Percentiles rank a stretch among this genome's conserved stretches.
These are phyloP conservation scores for Brettanomyces nanus DNA, from an alignment of 805 yeast genomes.

Conservation along the genomic window DNA sequence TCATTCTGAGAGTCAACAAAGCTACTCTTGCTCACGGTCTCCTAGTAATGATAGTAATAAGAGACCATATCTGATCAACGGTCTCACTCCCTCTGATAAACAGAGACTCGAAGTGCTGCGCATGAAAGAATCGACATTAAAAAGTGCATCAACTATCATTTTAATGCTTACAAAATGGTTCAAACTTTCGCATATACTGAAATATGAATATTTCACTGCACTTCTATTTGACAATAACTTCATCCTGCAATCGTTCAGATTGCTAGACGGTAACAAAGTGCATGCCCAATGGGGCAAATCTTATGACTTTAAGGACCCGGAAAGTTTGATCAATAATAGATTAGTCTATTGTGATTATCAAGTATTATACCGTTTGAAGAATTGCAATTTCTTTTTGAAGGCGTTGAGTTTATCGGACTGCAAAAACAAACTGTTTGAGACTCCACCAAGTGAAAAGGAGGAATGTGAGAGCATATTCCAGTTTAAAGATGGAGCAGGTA, in stretches of 20 bases:
- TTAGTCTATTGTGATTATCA: slow-evolving; percentile 26
- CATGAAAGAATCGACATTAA: slow-evolving; percentile 55
- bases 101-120: slow-evolving; percentile 47
- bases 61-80: slow-evolving; percentile 10
- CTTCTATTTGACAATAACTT: slow-evolving; percentile 68
- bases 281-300: slow-evolving; percentile 18
- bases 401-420: slow-evolving; percentile 12
- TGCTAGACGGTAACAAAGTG: slow-evolving; percentile 23
- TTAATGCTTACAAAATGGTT: slow-evolving; percentile 64
- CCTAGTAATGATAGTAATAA: slow-evolving; percentile 5
- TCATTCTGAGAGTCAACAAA: neutral
- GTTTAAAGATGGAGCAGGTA: slow-evolving; percentile 8
- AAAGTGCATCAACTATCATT: slow-evolving; percentile 48
- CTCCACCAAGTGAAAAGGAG: slow-evolving; percentile 7
- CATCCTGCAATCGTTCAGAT: slow-evolving; percentile 30
- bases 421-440: slow-evolving; percentile 6
- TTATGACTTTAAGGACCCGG: slow-evolving; percentile 21
- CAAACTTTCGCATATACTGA: slow-evolving; percentile 66
- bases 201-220: slow-evolving; percentile 66
- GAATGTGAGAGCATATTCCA: slow-evolving; percentile 14
- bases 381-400: slow-evolving; percentile 20
- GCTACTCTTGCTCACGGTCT: slow-evolving; percentile 1
- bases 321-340: slow-evolving; percentile 20
- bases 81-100: slow-evolving; percentile 17
- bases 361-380: slow-evolving; percentile 17